Conservation (phyloP, 495 filamentous ascomycete species). For the Lepidopterella palustris region DNA sequence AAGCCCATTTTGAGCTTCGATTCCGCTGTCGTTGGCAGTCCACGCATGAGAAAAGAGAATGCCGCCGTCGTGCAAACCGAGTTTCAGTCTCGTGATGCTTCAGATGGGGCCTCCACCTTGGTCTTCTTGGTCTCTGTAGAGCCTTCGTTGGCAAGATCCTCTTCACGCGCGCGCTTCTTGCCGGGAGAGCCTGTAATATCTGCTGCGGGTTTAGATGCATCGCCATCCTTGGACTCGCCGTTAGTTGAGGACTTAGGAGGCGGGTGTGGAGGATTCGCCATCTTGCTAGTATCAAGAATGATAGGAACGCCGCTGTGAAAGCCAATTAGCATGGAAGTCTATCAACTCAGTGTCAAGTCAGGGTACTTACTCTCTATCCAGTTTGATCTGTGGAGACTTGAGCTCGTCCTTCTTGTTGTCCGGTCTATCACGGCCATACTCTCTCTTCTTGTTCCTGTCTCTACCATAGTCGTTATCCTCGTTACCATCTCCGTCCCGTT, state of each 20-base stretch:
- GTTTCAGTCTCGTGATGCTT: background rate
- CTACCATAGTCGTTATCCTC: constrained; percentile 1
- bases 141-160: constrained; percentile 7
- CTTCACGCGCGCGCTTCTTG: constrained; percentile 30
- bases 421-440: background rate
- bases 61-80: background rate
- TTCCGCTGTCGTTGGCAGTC: too few species aligned
- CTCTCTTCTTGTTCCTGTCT: background rate
- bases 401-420: constrained; percentile 14
- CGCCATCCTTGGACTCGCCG: background rate
- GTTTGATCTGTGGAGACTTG: background rate
- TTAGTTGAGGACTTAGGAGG: background rate
- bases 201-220: background rate
- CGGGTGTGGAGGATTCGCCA: background rate
- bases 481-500: background rate
- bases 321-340: constrained; percentile 1
- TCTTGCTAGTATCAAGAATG: background rate
- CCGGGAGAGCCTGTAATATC: background rate
- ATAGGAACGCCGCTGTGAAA: constrained; percentile 7
- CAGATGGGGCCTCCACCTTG: constrained; percentile 4
- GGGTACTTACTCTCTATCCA: constrained; percentile 9
- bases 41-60: background rate
- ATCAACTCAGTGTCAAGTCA: background rate
- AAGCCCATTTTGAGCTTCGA: too few species aligned
- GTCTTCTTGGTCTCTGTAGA: constrained; percentile 8